phyloP scores from a whole-genome alignment of 768 basidiomycete genomes.

The Calvatia gigantea region DNA sequence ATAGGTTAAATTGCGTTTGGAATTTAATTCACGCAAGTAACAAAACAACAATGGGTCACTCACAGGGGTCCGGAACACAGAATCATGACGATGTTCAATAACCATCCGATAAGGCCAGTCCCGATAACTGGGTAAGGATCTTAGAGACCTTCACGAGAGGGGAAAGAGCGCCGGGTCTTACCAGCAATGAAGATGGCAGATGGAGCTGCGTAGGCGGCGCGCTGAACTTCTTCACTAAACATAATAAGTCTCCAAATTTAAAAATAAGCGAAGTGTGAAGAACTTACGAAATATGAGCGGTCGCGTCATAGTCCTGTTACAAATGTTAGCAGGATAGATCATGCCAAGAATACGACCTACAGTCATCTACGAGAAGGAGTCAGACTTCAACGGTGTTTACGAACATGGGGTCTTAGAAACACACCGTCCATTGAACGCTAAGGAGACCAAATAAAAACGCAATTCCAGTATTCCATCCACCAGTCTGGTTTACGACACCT shows the following conservation, averaged over 20 bases:
- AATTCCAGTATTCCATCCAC: slow-evolving; percentile 75
- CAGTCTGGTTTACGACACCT: slow-evolving; percentile 76
- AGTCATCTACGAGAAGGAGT: slow-evolving; percentile 15
- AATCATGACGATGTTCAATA: slow-evolving; percentile 84
- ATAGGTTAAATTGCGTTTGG: not conserved
- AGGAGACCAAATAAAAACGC: slow-evolving; percentile 84
- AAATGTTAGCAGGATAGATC: not conserved
- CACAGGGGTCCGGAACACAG: slow-evolving; percentile 78
- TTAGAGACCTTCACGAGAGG: not conserved
- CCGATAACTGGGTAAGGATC: slow-evolving; percentile 50
- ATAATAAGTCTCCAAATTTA: slow-evolving; percentile 5
- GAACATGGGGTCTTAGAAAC: slow-evolving; percentile 22
- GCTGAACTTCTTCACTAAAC: slow-evolving; percentile 70
- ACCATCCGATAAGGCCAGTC: slow-evolving; percentile 77
- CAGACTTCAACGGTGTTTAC: no score
- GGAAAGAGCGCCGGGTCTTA: slow-evolving; percentile 15
- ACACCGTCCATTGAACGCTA: slow-evolving; percentile 84
- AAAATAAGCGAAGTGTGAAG: slow-evolving; percentile 9
- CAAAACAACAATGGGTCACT: slow-evolving; percentile 20
- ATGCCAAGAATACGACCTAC: not conserved
- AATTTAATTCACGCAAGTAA: not conserved
- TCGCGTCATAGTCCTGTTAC: slow-evolving; percentile 70
- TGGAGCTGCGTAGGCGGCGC: slow-evolving; percentile 73
- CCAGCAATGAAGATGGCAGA: slow-evolving; percentile 62
- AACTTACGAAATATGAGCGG: slow-evolving; percentile 76